Evolutionary conservation across 2,329 filamentous ascomycete genomes (phyloP), one percentile per base, ranked within the genome.

Genomic region (Trichoderma pleuroti): DNA sequence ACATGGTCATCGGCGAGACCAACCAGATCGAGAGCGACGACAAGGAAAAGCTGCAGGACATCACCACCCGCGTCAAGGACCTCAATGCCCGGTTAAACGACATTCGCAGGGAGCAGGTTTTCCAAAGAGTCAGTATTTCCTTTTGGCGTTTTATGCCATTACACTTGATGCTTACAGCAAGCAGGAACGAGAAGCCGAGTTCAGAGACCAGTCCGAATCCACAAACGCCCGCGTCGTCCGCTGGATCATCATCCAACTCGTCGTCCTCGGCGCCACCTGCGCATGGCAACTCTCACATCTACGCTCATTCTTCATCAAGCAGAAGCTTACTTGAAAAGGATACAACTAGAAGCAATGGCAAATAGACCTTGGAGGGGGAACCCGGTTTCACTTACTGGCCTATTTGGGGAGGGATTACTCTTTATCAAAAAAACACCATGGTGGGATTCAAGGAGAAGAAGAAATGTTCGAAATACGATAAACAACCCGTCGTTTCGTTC

Each of bases 221-320:
- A 98, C 95, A 74, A 99, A 99, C 82, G 86, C 90, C 70, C 92
- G 95, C 77, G 95, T 98, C 74, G 90, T 98, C 64, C 91, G 94
- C 76, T 99, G 96, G 95, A 95, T 96, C 75, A 78, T 98, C 74
- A 91, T 98, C 75, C 96, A 99, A 83, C 85, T 98, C 72, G 87
- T 90, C 66, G 89, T 98, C 46, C 86, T 99, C 68, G 93, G 91
- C 69, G 86, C 91, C 70, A 97, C 96, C 39, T 99, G 96, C 83
- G 93, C 93, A 72, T 99, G 96, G 96, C 96, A 99, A 82, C 86
- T 99, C 60, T 97, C 94, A 68, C 95, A 99, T 83, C 87, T 99
- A 77, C 89, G 96, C 76, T 92, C 93, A 60, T 99, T 99, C 88
- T 99, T 99, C 86, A 99, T 99, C 86, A 99, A 99, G 88, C 95